Evolutionary conservation across 805 yeast genomes (phyloP).

Genomic region (Starmera caribaea): DNA sequence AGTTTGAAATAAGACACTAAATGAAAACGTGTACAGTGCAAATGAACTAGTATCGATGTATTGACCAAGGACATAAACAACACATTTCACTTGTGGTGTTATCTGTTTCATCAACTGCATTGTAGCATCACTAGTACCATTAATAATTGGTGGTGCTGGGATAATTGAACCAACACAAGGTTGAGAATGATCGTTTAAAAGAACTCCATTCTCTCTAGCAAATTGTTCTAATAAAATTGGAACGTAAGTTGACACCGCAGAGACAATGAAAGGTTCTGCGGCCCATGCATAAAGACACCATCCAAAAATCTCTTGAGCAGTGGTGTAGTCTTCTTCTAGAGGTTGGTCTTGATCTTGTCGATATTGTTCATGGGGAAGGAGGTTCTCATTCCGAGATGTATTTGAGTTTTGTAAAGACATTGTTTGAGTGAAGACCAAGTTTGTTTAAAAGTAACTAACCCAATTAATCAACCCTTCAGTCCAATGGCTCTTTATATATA

Average conservation of each 20-base stretch:
- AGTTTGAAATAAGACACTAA: conserved; percentile 66
- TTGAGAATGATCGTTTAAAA: conserved; percentile 42
- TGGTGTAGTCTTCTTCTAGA: conserved; percentile 20
- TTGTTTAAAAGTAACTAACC: not conserved
- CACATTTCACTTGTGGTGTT: conserved; percentile 27
- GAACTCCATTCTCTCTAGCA: conserved; percentile 66
- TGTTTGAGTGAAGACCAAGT: conserved; percentile 5
- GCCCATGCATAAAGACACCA: conserved; percentile 70
- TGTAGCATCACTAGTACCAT: conserved; percentile 12
- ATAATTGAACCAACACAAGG: conserved; percentile 37
- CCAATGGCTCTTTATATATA: too few relatives aligned
- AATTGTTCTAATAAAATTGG: conserved; percentile 63
- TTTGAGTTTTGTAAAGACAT: not conserved
- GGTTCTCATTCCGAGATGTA: too few relatives aligned
- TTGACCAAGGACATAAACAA: conserved; percentile 31
- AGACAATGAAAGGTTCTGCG: conserved; percentile 71
- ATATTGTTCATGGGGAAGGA: not conserved
- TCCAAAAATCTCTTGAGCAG: conserved; percentile 41
- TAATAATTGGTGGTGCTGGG: conserved; percentile 17
- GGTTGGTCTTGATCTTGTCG: not conserved
- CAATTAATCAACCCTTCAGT: too few relatives aligned
- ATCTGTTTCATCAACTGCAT: conserved; percentile 1
- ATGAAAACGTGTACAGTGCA: conserved; percentile 64
- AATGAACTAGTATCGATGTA: conserved; percentile 66
- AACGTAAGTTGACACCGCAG: conserved; percentile 71